Evolutionary conservation across 2,329 filamentous ascomycete genomes (phyloP).

Genomic region (Epichloe bromicola): DNA sequence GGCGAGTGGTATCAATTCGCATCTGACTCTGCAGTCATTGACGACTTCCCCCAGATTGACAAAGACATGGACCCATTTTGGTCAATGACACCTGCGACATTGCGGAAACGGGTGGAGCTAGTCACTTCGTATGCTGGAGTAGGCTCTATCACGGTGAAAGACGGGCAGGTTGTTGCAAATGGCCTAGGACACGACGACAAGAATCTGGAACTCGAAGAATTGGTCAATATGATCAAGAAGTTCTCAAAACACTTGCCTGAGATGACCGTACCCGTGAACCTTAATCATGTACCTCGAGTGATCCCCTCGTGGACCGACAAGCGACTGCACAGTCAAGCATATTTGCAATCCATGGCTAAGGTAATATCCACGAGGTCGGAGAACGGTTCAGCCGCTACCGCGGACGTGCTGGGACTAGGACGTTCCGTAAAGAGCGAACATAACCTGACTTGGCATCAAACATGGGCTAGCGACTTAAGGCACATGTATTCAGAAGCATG

Average conservation of each 20-base stretch:
- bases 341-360: slow-evolving; percentile 16
- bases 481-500: slow-evolving; percentile 41
- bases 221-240: slow-evolving; percentile 52
- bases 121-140: slow-evolving; percentile 29
- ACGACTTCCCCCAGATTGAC: slow-evolving; percentile 67
- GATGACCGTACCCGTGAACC: slow-evolving; percentile 77
- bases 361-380: slow-evolving; percentile 16
- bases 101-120: slow-evolving; percentile 44
- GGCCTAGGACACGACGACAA: slow-evolving; percentile 19
- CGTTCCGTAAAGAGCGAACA: not conserved
- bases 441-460: not conserved
- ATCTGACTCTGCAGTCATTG: slow-evolving; percentile 57
- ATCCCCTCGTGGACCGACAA: slow-evolving; percentile 46
- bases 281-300: slow-evolving; percentile 33
- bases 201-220: slow-evolving; percentile 26
- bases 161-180: slow-evolving; percentile 43
- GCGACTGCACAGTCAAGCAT: slow-evolving; percentile 8
- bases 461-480: slow-evolving; percentile 19
- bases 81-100: slow-evolving; percentile 53
- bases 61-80: slow-evolving; percentile 66
- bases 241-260: slow-evolving; percentile 65
- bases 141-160: slow-evolving; percentile 42
- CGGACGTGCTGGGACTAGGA: not conserved
- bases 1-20: slow-evolving; percentile 78
- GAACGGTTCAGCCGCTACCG: slow-evolving; percentile 2